Evolutionary conservation across 2,329 filamentous ascomycete species (phyloP).

Genomic region (Aureobasidium mangrovei): DNA sequence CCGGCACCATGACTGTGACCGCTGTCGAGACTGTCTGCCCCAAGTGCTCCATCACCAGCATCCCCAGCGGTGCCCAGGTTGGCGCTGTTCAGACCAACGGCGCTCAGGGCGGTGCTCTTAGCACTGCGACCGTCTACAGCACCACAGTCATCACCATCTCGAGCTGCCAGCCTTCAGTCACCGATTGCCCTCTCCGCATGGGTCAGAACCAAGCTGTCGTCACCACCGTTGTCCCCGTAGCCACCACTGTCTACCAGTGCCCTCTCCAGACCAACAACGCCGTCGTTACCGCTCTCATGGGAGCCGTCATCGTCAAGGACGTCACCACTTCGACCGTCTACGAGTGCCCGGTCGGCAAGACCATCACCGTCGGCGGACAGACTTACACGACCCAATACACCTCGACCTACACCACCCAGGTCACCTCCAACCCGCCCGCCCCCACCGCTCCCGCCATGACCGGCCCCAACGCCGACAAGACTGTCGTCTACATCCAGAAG

Average conservation of each 20-base stretch:
- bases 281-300: constrained; percentile 20
- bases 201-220: constrained; percentile 17
- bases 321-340: constrained; percentile 18
- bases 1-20: not conserved
- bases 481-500: constrained; percentile 10
- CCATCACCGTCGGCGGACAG: not conserved
- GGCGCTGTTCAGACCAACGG: constrained; percentile 2
- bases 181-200: constrained; percentile 6
- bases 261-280: constrained; percentile 10
- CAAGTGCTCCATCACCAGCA: not conserved
- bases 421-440: not conserved
- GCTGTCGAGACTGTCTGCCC: not conserved
- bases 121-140: constrained; percentile 10
- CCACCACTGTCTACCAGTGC: constrained; percentile 15
- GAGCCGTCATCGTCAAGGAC: constrained; percentile 9
- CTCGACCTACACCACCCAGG: not conserved
- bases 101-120: not conserved
- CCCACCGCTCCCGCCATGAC: not conserved
- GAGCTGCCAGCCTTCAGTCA: constrained; percentile 14
- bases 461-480: not conserved
- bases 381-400: not conserved
- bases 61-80: not conserved
- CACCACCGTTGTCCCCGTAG: constrained; percentile 15
- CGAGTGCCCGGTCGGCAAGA: constrained; percentile 27
- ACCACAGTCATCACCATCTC: constrained; percentile 15